Conservation (phyloP, 306 rosid genomes). For the Luffa aegyptiaca region DNA sequence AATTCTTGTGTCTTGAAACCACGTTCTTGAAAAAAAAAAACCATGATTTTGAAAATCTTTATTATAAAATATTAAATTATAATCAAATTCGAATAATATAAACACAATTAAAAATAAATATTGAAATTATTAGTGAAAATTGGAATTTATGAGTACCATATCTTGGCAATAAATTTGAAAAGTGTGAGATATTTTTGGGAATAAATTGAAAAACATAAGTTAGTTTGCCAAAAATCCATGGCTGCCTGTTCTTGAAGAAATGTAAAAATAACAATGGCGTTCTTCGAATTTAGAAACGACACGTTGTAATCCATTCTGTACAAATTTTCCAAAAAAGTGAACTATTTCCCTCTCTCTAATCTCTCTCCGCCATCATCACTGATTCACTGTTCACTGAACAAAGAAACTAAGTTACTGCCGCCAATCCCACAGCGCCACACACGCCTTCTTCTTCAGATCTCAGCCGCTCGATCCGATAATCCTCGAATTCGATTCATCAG, state of each 20-base stretch:
- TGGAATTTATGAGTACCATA: too few species aligned
- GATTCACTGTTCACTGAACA: not conserved
- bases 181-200: not conserved
- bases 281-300: not conserved
- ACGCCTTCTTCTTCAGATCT: not conserved
- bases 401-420: not conserved
- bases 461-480: not conserved
- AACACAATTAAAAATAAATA: too few species aligned
- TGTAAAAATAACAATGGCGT: not conserved
- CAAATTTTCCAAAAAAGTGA: not conserved
- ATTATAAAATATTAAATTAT: too few species aligned
- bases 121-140: too few species aligned
- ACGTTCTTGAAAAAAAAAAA: too few species aligned
- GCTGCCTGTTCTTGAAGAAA: not conserved
- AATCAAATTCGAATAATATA: too few species aligned
- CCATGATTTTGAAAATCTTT: too few species aligned
- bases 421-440: conserved; percentile 5
- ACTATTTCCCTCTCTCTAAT: not conserved
- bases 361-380: not conserved
- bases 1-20: too few species aligned
- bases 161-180: too few species aligned
- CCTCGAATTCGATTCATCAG: not conserved
- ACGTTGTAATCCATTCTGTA: not conserved
- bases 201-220: not conserved
- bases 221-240: not conserved